These are phyloP conservation scores for Chimonanthus praecox DNA, from an alignment of 164 flowering plant species.

Conservation along the genomic window DNA sequence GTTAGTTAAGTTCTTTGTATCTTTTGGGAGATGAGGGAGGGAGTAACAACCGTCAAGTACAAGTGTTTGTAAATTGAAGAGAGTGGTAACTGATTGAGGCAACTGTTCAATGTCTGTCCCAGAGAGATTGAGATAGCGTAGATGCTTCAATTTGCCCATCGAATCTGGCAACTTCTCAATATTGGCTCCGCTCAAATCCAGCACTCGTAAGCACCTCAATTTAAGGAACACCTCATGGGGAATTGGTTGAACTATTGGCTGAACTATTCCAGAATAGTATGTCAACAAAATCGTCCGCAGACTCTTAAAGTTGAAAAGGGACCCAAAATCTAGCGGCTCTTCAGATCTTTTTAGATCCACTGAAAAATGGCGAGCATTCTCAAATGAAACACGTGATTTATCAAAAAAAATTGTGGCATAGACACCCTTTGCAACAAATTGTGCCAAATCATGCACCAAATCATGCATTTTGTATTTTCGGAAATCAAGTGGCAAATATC, in stretches of 20 bases:
- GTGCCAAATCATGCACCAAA: slow-evolving; percentile 4
- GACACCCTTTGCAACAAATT: background rate
- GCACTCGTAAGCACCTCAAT: background rate
- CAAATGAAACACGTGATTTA: background rate
- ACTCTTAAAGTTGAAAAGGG: background rate
- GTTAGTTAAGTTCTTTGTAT: slow-evolving; percentile 1
- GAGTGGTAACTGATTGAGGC: slow-evolving; percentile 7
- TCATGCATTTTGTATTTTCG: slow-evolving; percentile 2
- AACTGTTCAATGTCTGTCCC: background rate
- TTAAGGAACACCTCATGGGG: background rate
- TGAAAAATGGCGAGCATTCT: slow-evolving; percentile 4
- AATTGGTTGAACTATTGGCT: background rate
- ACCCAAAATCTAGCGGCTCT: background rate
- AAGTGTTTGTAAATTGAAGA: slow-evolving; percentile 6
- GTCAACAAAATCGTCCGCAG: background rate
- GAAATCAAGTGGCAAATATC: background rate
- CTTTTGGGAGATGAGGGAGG: slow-evolving; percentile 9
- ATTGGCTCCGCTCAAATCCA: background rate
- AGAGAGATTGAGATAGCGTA: slow-evolving; percentile 14
- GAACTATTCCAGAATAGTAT: no score
- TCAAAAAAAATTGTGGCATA: background rate
- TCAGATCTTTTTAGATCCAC: background rate
- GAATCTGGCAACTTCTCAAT: slow-evolving; percentile 1
- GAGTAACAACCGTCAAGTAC: accelerated
- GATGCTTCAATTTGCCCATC: slow-evolving; percentile 10